Base-by-base conservation (phyloP, 306 rosid genomes). In the Fagus sylvatica region DNA sequence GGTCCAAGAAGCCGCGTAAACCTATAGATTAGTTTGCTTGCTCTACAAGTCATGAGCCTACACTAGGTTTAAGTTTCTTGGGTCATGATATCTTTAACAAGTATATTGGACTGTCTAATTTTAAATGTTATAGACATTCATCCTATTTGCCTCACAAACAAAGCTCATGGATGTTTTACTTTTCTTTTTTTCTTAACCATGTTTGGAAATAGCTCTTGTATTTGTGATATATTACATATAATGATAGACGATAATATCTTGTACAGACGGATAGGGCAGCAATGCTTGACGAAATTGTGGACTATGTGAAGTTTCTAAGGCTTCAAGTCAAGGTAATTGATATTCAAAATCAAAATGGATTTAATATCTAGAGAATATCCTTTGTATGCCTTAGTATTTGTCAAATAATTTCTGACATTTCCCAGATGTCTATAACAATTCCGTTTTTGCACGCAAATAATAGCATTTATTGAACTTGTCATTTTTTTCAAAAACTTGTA, bases 201-300 rank as follows among this genome's bases (percentile, higher is more conserved):
- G 33, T 61, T 22, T 69, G 41, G 72, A 40, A 22, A 22, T 36
- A 39, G 36, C 41, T 61, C 19, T 53, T 53, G 15, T 7, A 46
- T 33, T 48, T 68, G 19, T 43, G n/a, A 53, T 9, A 3, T 39
- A 53, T 17, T 67, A 11, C 37, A 37, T 2, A 4, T 72, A 36
- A 40, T 72, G 75, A 80, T 69, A 19, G 48, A 2, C 73, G 33
- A 32, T 64, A 56, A 32, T 61, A 81, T 34, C 71, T 74, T 80
- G 59, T 84, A 86, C 87, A 96, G 99, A 88, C 98, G 46, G 99
- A 96, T 82, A 86, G 91, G 79, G 99, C 98, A 2, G 99, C 86
- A 6, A 96, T 96, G 98, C 98, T 96, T 62, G 99, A 96, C 12
- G 99, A 96, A 89, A 90, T 96, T 75, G 96, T 96, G 82, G 99